Base-by-base conservation (phyloP, 352 stramenopile genomes). In the Phytophthora fragariae region DNA sequence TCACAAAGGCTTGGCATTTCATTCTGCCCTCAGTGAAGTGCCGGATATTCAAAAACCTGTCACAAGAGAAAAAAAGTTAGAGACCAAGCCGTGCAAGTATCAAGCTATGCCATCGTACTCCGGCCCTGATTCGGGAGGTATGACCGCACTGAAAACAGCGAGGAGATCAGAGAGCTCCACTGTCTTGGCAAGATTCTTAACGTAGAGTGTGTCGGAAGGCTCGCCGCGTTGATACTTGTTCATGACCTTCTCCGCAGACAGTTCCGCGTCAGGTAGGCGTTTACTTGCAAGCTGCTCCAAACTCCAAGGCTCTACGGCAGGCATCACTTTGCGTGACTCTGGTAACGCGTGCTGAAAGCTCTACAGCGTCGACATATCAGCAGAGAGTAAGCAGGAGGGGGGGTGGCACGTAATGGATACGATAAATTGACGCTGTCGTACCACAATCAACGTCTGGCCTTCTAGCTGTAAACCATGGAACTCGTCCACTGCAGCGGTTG, bases 1-100 rank as follows among this genome's bases (percentile, higher is more conserved):
- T 86, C 29, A 97, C 75, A 57, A 97, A 97, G 8, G 89, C 90
- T 59, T 97, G 91, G 33, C 86, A 93, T 54, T 95, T 95, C 85
- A 97, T 94, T 59, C 89, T 70, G 1, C 91, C 91, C 64, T 86
- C 78, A 24, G 85, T 89, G 39, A 97, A 97, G 62, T 94, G 81
- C 2, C 84, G 84, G 31, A 95, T 85, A 24, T 71, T 68, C 50
- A 93, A 52, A 21, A 57, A 47, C 33, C 87, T 96, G 63, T 6
- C 37, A 17, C 10, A 44, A 11, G 15, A 44, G 15, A 11, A 44
- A 47, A 2, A 9, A n/a, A 35, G 33, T 29, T 54, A 44, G 27
- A 62, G 29, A 29, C 9, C 10, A n/a, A 31, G 12, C 19, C 21
- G 58, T 9, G 19, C 5, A 33, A 27, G 24, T 27, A 27, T 27